Conservation (phyloP, 176 grass and related monocot species). For the Avena eriantha region DNA sequence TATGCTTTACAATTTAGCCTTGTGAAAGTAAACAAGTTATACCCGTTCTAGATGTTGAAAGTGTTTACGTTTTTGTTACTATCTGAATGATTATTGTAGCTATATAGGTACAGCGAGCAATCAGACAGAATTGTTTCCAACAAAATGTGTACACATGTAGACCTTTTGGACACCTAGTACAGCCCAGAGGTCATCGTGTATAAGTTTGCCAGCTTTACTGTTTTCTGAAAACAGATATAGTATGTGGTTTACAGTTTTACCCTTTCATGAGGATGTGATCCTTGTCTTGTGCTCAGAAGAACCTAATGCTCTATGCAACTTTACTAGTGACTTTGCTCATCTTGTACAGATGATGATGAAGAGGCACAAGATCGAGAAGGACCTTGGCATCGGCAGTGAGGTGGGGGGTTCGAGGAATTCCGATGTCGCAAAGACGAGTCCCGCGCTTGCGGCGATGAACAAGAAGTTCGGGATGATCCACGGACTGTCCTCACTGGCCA, state of each 20-base stretch:
- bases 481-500: constrained; percentile 75
- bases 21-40: neutral
- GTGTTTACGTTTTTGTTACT: neutral
- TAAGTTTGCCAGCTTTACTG: neutral
- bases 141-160: neutral
- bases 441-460: constrained; percentile 65
- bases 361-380: constrained; percentile 86
- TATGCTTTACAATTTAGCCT: neutral
- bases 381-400: constrained; percentile 66
- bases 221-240: neutral
- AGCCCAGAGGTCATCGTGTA: neutral
- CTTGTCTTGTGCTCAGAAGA: neutral
- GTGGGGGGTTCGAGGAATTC: constrained; percentile 68
- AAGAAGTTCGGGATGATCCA: constrained; percentile 89
- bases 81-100: neutral
- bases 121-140: neutral
- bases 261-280: neutral
- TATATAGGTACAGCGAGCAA: neutral
- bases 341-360: constrained; percentile 75
- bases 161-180: neutral
- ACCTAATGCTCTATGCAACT: neutral
- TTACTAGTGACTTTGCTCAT: neutral
- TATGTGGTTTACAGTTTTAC: neutral
- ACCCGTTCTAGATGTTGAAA: neutral
- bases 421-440: constrained; percentile 57